phyloP scores from a whole-genome alignment of 257 asterid species.

The Solanum rostratum region DNA sequence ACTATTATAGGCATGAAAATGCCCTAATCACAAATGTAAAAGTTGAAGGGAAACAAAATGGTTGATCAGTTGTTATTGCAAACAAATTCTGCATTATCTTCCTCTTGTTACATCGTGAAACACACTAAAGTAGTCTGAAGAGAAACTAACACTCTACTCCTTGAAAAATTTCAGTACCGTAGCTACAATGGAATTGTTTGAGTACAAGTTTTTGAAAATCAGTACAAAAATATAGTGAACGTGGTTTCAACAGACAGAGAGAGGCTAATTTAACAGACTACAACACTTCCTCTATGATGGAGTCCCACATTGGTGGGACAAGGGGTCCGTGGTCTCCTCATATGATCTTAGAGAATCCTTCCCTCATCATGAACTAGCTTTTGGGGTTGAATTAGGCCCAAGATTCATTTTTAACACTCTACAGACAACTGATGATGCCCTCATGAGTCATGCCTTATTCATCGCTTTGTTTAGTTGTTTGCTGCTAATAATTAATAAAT shows the following conservation, averaged over 20 bases:
- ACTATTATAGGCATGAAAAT: no score
- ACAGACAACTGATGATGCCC: background rate
- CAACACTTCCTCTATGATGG: background rate
- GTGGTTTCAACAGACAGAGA: background rate
- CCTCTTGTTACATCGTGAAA: background rate
- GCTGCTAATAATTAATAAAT: background rate
- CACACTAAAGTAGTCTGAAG: background rate
- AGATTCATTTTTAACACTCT: background rate
- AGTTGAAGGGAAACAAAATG: constrained; percentile 89
- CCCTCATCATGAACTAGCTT: background rate
- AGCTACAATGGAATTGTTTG: background rate
- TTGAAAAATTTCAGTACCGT: background rate
- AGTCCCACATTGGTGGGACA: background rate
- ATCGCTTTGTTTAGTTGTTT: background rate
- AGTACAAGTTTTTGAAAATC: background rate
- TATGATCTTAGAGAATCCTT: background rate
- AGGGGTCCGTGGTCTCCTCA: background rate
- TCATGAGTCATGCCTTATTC: background rate
- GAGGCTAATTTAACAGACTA: background rate
- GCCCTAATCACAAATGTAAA: constrained; percentile 91
- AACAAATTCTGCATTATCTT: constrained; percentile 69
- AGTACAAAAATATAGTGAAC: background rate
- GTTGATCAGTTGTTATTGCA: constrained; percentile 97
- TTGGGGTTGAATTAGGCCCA: background rate
- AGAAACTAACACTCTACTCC: background rate